Evolutionary conservation across 2,329 filamentous ascomycete species (phyloP), one percentile per base, ranked within the genome.

Genomic region (Monilinia aucupariae): DNA sequence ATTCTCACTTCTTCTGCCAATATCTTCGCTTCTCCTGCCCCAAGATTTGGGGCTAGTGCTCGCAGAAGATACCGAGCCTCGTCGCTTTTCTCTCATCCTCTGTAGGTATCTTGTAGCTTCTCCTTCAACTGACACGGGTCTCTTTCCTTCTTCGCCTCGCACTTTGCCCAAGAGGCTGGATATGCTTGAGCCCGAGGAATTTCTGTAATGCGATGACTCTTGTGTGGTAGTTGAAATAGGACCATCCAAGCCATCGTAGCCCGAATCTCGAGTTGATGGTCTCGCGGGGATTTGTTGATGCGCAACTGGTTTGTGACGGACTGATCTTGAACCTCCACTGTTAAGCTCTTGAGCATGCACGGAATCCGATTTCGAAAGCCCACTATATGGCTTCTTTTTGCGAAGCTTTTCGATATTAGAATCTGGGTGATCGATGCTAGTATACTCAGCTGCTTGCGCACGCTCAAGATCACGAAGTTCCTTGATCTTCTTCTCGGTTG

Each of bases 21-120:
- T 25, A 48, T 17, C 20, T 22, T 37, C 32, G n/a, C 22, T 59
- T 32, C n/a, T 37, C 15, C 22, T 59, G 6, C 43, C 51, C 43
- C 60, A 56, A 12, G 51, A 49, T 22, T 20, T 27, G 7, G 45
- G 17, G 12, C 15, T 30, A 10, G 37, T 48, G n/a, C 39, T 30
- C 15, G 17, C n/a, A 34, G 39, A 55, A 22, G 50, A 45, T 8
- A 20, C 39, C 34, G 59, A 55, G 37, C 60, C 58, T 30, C 52
- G 52, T n/a, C 52, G 56, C 43, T 55, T 49, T 32, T 62, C 51
- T 22, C 22, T 49, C 51, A 56, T 48, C 17, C 43, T 62, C 6
- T 47, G 41, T 41, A 62, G 12, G 49, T 62, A 62, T 30, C 30
- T 62, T 15, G 60, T 62, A n/a, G 60, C 60, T 32, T 62, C 60